phyloP scores from a whole-genome alignment of 2,329 filamentous ascomycete species.

The Sporothrix pallida region DNA sequence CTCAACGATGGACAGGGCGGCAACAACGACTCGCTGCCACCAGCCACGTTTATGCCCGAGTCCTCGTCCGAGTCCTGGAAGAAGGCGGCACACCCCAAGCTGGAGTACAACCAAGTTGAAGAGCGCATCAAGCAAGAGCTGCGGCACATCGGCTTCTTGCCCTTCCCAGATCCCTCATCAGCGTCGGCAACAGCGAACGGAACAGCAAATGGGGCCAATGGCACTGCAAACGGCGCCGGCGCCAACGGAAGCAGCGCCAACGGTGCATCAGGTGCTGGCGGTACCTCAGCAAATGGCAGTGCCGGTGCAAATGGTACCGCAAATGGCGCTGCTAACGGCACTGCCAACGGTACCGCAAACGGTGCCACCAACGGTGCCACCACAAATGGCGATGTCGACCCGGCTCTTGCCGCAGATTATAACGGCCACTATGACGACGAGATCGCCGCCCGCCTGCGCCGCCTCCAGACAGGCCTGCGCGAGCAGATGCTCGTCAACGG shows the following conservation, averaged over 20 bases:
- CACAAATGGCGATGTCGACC: conserved; percentile 13
- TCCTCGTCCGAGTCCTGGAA: conserved; percentile 79
- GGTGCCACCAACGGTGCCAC: neutral
- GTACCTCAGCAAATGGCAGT: neutral
- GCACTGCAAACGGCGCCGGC: conserved; percentile 29
- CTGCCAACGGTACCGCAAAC: neutral
- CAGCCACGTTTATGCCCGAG: conserved; percentile 81
- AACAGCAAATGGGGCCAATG: conserved; percentile 35
- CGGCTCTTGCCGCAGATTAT: conserved; percentile 68
- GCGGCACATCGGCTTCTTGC: conserved; percentile 85
- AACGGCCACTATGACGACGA: conserved; percentile 93
- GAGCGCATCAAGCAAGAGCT: conserved; percentile 91
- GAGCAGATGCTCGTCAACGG: conserved; percentile 87
- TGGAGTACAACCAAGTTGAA: conserved; percentile 86
- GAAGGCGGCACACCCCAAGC: conserved; percentile 72
- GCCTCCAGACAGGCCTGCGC: conserved; percentile 81
- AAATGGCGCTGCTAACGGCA: conserved; percentile 39
- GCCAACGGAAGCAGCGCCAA: conserved; percentile 43
- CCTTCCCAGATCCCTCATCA: conserved; percentile 47
- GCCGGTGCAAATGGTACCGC: conserved; percentile 27
- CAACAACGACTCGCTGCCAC: conserved; percentile 57
- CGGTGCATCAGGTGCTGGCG: neutral
- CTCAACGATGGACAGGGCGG: conserved; percentile 50
- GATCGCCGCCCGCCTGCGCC: conserved; percentile 84
- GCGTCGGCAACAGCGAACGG: conserved; percentile 33